Base-by-base conservation (phyloP, 1,139 yeast species). In the Pichia norvegensis region DNA sequence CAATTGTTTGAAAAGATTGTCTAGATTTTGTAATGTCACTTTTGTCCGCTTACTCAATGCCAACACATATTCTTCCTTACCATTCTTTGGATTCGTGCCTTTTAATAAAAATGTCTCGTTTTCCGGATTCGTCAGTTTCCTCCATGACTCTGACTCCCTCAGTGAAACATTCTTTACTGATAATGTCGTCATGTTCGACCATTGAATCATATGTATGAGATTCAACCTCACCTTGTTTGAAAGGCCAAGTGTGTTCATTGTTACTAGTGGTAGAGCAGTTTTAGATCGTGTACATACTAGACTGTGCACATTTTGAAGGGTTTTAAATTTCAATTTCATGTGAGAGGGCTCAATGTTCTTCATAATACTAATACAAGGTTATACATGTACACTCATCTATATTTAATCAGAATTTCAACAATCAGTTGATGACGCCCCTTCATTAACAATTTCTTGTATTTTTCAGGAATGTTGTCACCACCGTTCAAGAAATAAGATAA, bases 11-110 rank as follows among this genome's bases (percentile, higher is more conserved):
- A 63, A 63, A 1, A 59, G 42, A 8, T 29, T 20, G 23, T 61
- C 63, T 29, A 61, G 31, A 17, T 49, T 47, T 31, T 55, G 42
- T 51, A 62, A 42, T 0, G 76, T 68, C 2, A 73, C 33, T 51
- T 58, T 55, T 0, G 60, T 38, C 4, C 48, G 36, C 29, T 51
- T 52, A n/a, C 42, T 39, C 1, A 58, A 45, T 0, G 64, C 56
- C 5, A 53, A 43, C 2, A 59, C 53, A 36, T 54, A 54, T 29
- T 55, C 56, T 14, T 25, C 23, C 7, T 38, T 39, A 1, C 36
- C 44, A 29, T 20, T 29, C 36, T 40, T 49, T 3, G 52, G 51
- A 16, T 49, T 46, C 11, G 17, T 31, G 14, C 55, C 55, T 21
- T 42, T 38, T 9, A 51, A 36, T 39, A 46, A 6, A 46, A 44